Evolutionary conservation across 768 basidiomycete species (phyloP), one percentile per base, ranked within the genome.

Genomic region (Boletus fagicola): DNA sequence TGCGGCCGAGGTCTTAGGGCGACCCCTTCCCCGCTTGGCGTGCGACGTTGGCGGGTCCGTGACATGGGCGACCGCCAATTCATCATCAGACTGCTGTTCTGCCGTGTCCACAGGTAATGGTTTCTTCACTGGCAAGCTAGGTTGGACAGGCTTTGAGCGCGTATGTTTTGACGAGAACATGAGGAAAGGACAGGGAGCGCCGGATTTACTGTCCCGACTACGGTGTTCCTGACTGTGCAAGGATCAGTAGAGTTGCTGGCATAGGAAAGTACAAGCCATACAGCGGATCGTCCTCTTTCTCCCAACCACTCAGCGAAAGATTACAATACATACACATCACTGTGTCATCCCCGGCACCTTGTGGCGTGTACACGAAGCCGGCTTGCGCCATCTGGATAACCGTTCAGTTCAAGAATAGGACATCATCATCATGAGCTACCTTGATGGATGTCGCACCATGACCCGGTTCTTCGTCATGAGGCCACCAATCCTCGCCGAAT

Each of bases 301-400:
- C 91, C 95, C 95, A 98, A 1, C 90, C 92, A 53, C 86, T 85
- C 3, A 96, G 81, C 2, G 85, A 80, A 35, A 87, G 77, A 44
- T 86, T 78, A 68, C 95, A 98, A 66, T 94, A 94, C 5, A 94
- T 76, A 72, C 95, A 98, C 0, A 86, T 86, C 0, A 85, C 92
- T 1, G 86, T 83, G 70, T 98, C 95, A 62, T 92, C 88, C 4
- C 80, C 86, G 2, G 76, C 64, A 13, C 77, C 72, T 54, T 85
- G 82, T 2, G 93, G 90, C 0, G 85, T 86, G 68, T 81, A 92
- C 0, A 92, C 81, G 67, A 96, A 97, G 9, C 95, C 95, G 3
- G 94, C 93, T 62, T 83, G 83, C 0, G 94, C 90, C 83, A 98
- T 87, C 94, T 65, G 16, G 16, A 48, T 2, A 47, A 55, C 26